These are phyloP conservation scores for Kazachstania africana DNA, from an alignment of 805 yeast genomes.

Conservation along the genomic window DNA sequence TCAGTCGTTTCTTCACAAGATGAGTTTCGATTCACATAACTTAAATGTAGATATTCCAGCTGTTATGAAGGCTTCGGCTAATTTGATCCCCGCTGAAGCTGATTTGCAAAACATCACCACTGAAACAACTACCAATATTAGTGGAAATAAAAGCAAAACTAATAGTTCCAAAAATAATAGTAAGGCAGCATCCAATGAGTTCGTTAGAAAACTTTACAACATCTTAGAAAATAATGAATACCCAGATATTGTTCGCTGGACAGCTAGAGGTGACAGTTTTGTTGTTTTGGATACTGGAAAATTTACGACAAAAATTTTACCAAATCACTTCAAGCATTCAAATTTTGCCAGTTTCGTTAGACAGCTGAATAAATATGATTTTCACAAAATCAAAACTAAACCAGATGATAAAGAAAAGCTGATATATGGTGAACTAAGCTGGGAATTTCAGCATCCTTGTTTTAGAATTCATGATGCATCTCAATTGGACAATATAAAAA, in stretches of 20 bases:
- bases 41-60: not conserved
- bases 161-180: no score
- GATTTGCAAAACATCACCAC: no score
- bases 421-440: slow-evolving; percentile 65
- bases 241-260: slow-evolving; percentile 73
- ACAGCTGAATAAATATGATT: slow-evolving; percentile 92
- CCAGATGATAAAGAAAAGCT: slow-evolving; percentile 44
- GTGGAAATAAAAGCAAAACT: no score
- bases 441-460: slow-evolving; percentile 93
- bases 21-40: not conserved
- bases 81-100: no score
- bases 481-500: slow-evolving; percentile 75
- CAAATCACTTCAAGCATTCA: slow-evolving; percentile 87
- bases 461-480: slow-evolving; percentile 66
- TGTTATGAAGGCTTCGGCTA: no score
- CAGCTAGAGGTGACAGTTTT: slow-evolving; percentile 72
- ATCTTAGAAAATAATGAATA: slow-evolving; percentile 81
- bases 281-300: slow-evolving; percentile 84
- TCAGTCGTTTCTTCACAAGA: no score
- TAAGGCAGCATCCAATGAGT: slow-evolving; percentile 47
- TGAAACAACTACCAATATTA: no score
- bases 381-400: slow-evolving; percentile 81
- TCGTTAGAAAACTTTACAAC: slow-evolving; percentile 65
- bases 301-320: slow-evolving; percentile 78
- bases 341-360: slow-evolving; percentile 93